Evolutionary conservation across 805 yeast genomes (phyloP).

Genomic region (Kazachstania martiniae): DNA sequence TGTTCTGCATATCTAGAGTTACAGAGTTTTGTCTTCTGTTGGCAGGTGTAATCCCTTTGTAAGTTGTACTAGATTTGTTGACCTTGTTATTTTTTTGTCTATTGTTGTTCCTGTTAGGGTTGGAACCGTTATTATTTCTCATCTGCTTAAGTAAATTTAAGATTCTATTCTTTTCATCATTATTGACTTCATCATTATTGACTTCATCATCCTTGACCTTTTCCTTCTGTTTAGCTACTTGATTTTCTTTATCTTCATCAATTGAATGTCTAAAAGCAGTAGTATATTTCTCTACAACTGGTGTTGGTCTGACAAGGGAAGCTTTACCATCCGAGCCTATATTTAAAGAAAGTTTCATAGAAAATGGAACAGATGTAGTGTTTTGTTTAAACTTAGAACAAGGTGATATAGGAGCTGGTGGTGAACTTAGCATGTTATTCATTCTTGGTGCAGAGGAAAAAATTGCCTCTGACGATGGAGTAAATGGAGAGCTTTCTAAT

Average conservation of each 20-base stretch:
- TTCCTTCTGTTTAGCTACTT: too few relatives aligned
- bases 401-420: conserved; percentile 3
- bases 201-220: too few relatives aligned
- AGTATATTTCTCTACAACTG: neutral
- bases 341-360: conserved; percentile 18
- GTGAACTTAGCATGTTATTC: conserved; percentile 9
- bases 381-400: neutral
- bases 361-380: too few relatives aligned
- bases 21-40: too few relatives aligned
- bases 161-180: conserved; percentile 19
- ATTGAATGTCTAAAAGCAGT: conserved; percentile 1
- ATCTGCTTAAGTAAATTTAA: conserved; percentile 21
- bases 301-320: conserved; percentile 14
- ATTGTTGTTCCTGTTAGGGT: too few relatives aligned
- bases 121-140: conserved; percentile 10
- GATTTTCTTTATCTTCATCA: too few relatives aligned
- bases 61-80: too few relatives aligned
- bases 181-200: too few relatives aligned
- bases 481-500: conserved; percentile 4
- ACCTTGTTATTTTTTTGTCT: neutral
- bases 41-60: too few relatives aligned
- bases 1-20: too few relatives aligned
- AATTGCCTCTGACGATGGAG: conserved; percentile 5
- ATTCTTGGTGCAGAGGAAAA: conserved; percentile 8
- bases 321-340: conserved; percentile 28